Evolutionary conservation across 352 stramenopile species (phyloP).

Genomic region (Pythium chondricola): DNA sequence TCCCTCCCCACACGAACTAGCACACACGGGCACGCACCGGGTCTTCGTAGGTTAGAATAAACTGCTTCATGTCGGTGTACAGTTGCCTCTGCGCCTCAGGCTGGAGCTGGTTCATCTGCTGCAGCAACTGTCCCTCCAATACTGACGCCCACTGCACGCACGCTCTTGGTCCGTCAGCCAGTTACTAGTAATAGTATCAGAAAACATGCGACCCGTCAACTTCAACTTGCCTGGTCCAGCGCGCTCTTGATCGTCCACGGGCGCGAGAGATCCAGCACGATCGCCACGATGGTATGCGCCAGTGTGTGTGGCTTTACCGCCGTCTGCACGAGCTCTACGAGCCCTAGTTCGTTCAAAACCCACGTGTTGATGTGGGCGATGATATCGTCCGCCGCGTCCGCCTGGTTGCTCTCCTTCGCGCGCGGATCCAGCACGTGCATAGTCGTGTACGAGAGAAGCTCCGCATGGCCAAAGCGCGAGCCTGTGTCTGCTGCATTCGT

Average conservation of each 20-base stretch:
- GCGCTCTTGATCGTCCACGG: constrained; percentile 80
- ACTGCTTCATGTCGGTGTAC: constrained; percentile 57
- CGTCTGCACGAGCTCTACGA: constrained; percentile 65
- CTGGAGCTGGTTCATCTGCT: constrained; percentile 62
- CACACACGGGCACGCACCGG: constrained; percentile 59
- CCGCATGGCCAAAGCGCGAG: constrained; percentile 21
- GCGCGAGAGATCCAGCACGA: constrained; percentile 67
- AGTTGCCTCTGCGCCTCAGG: constrained; percentile 48
- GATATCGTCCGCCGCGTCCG: constrained; percentile 50
- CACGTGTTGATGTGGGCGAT: constrained; percentile 74
- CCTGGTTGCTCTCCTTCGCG: constrained; percentile 38
- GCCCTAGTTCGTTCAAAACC: constrained; percentile 62
- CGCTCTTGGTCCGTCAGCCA: too few species aligned
- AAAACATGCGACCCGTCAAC: not conserved
- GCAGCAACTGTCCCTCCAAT: constrained; percentile 59
- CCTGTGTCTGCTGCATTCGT: constrained; percentile 15
- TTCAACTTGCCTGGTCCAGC: constrained; percentile 50
- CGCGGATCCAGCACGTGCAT: constrained; percentile 64
- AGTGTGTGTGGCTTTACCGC: constrained; percentile 53
- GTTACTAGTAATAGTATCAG: not conserved
- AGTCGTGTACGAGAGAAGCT: constrained; percentile 53
- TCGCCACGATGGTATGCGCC: constrained; percentile 47
- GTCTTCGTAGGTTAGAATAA: constrained; percentile 74
- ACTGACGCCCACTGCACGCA: constrained; percentile 68
- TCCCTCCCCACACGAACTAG: too few species aligned